Conservation (phyloP, 257 asterid species). For the Salvia hispanica region DNA sequence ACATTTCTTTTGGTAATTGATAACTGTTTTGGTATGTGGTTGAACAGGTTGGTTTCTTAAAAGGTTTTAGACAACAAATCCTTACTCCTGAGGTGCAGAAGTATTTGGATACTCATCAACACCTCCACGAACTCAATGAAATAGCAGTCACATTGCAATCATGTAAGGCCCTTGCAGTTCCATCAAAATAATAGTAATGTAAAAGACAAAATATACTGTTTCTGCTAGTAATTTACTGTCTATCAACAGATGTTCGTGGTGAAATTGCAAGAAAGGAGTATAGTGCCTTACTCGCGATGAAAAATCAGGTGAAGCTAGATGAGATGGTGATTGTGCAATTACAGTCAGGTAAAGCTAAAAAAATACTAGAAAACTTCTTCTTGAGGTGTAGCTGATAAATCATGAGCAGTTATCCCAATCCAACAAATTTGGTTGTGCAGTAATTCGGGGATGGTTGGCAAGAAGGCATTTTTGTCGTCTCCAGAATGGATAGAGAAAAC, state of each 20-base stretch:
- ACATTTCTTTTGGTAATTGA: conserved; percentile 9
- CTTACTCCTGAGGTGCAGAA: conserved; percentile 45
- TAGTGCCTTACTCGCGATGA: conserved; percentile 36
- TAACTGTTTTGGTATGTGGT: conserved; percentile 4
- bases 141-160: too few relatives aligned
- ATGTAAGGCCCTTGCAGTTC: too few relatives aligned
- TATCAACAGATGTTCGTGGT: conserved; percentile 52
- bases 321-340: conserved; percentile 63
- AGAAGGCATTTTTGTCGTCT: conserved; percentile 51
- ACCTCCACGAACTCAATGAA: too few relatives aligned
- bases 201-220: too few relatives aligned
- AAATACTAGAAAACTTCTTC: not conserved
- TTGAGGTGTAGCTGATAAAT: conserved; percentile 22
- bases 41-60: conserved; percentile 46
- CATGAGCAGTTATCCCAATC: conserved; percentile 8
- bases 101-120: conserved; percentile 23
- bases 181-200: too few relatives aligned
- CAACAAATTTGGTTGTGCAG: conserved; percentile 45
- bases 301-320: conserved; percentile 47
- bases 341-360: conserved; percentile 68
- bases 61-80: conserved; percentile 30
- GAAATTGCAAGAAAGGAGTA: conserved; percentile 47
- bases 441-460: conserved; percentile 81
- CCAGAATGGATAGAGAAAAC: conserved; percentile 20
- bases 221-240: not conserved